Percentiles rank a stretch among this genome's conserved stretches.
These are phyloP conservation scores for Fusarium temperatum DNA, from an alignment of 2,329 filamentous ascomycete species.

Conservation along the genomic window DNA sequence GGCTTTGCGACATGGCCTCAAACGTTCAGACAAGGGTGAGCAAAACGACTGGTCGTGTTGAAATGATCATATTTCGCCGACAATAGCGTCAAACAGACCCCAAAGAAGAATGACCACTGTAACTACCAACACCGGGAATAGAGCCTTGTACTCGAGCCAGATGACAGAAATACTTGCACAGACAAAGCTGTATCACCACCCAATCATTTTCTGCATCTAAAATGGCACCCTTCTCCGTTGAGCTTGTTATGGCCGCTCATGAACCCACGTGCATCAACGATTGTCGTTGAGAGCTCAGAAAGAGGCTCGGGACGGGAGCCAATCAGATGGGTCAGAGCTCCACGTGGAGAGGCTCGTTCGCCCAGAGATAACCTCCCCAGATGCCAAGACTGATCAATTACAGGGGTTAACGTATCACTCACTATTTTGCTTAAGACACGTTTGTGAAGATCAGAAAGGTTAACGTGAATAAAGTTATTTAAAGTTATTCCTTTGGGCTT, in stretches of 20 bases:
- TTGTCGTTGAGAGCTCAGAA: conserved; percentile 22
- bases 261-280: conserved; percentile 26
- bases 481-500: neutral
- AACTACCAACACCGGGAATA: neutral
- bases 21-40: rapidly evolving
- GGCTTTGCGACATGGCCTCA: neutral
- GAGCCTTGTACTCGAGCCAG: neutral
- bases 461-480: neutral
- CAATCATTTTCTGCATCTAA: rapidly evolving
- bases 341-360: conserved; percentile 33
- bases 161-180: neutral
- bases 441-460: neutral
- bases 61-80: neutral
- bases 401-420: neutral
- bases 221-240: no score
- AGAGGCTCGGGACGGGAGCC: conserved; percentile 13
- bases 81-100: neutral
- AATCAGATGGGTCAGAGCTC: neutral
- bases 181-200: rapidly evolving
- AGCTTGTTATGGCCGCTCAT: neutral
- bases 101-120: neutral
- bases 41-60: rapidly evolving
- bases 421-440: neutral
- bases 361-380: conserved; percentile 3
- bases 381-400: conserved; percentile 17